Base-by-base conservation (phyloP, 345 rosid genomes). In the Psidium guajava region DNA sequence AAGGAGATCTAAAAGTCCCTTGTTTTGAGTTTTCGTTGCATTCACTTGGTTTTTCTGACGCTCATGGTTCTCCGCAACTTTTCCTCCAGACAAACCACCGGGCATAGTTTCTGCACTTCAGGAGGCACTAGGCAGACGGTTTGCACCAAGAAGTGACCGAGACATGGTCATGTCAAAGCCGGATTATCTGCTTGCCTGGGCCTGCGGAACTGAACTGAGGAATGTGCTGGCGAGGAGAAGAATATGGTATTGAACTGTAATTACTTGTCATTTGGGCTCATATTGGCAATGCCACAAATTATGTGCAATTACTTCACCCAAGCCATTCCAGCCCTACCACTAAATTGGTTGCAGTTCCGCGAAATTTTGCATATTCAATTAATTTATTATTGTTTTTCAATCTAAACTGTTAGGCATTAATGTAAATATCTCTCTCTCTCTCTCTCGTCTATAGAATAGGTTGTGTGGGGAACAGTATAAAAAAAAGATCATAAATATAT, bases 351-450 rank as follows among this genome's bases (percentile, higher is more conserved):
- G 12, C 53, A 53, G 74, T 83, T 61, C 50, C 84, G 32, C 80
- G n/a, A 74, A 89, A 82, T 85, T 86, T 87, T 89, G 85, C 85
- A 53, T 40, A 44, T 85, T 64, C 75, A 36, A 64, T 82, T 82
- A 42, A 73, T 83, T 86, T 84, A 61, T 81, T 64, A 49, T 40
- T 53, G 44, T 1, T 20, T 53, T 52, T 82, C 14, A 24, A 15
- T 12, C 42, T 18, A 28, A 53, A 28, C 55, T 16, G 42, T 27
- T 18, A 16, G 59, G n/a, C 58, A 18, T 69, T 20, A 18, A 18
- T 69, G 47, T 69, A 42, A 69, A 18, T 36, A 44, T 69, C 77
- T 69, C 22, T 64, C 74, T 59, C 73, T 61, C 73, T 27, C 58
- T 55, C 73, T 61, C 74, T 27, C 20, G 47, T 36, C 47, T 69